Base-by-base conservation (phyloP, 148 eudicot species). In the Agrostemma githago region DNA sequence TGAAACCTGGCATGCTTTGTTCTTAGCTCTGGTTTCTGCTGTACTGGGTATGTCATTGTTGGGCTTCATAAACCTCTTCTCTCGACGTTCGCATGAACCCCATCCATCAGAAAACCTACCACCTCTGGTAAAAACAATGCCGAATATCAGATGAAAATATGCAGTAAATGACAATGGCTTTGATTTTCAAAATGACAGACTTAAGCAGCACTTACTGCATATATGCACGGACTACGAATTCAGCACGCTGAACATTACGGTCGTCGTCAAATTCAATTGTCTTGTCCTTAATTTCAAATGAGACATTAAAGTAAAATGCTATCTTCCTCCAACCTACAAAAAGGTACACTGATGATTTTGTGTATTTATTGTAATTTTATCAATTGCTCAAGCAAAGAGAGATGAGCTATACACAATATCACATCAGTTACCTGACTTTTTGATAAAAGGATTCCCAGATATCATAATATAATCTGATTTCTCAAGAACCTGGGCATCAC, bases 31-130 rank as follows among this genome's bases (percentile, higher is more conserved):
- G 62, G 98, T 94, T 87, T 94, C 98, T 64, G 98, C 98, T 76
- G 98, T 94, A 82, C 96, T 91, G 20, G 98, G 98, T 82, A 94
- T 84, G 82, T 94, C 98, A 82, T 87, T 84, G 79, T 94, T 94
- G 72, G 97, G 97, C 82, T 94, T 91, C 72, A 80, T 7, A 81
- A 94, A 94, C 78, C 75, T 87, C 87, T 94, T 94, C 79, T 94
- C 98, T n/a, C 89, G 89, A 62, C 91, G 76, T 60, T 94, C 98
- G 82, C 97, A 94, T 2, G 98, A 94, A 48, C 98, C 98, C 98
- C 98, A 94, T 71, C 97, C 98, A 88, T 94, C 98, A 26, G 97
- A 94, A 80, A 91, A 94, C 77, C 98, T 88, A 78, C 98, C 98
- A 57, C 97, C 90, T 76, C 98, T 94, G 70, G 15, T 76, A 69